Evolutionary conservation across 345 rosid genomes (phyloP), one percentile per base, ranked within the genome.

Genomic region (Camelina hispida): DNA sequence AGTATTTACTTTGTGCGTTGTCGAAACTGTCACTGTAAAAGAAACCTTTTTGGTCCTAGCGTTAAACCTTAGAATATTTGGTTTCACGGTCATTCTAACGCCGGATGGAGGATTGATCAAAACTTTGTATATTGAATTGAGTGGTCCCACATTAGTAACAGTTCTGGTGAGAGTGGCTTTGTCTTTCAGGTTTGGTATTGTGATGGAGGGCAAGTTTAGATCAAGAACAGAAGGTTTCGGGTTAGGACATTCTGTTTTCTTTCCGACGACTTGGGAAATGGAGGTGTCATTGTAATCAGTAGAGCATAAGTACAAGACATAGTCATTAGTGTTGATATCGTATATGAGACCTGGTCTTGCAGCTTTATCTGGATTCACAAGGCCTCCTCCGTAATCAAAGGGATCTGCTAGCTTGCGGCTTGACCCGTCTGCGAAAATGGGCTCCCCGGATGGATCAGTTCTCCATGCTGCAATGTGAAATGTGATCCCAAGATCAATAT

Each of bases 301-400:
- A 34, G 87, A 81, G 18, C 89, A 88, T 4, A 85, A 52, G 70
- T 82, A 83, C 5, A 67, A 71, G 6, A 89, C 22, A 23, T 89
- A 88, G 32, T 86, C 87, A 4, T 74, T 30, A 0, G 78, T 76
- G 28, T 53, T 38, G 25, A 87, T 68, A 37, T 89, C 90, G 23
- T 88, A 87, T 1, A 92, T 61, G 5, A 92, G 80, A 44, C 93
- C 91, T 0, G 89, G 91, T 38, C 58, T 75, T 54, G 73, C 63
- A 16, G 94, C 93, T 30, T 66, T 74, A 2, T 84, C 76, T 10
- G 93, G 90, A 69, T 85, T 83, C 3, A 86, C 80, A 17, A 86
- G 86, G 8, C 91, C 94, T 13, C 87, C 82, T 5, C 97, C 96
- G 5, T 43, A 76, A n/a, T 85, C 85, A 7, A 87, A 87, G 11